Conservation (phyloP, 495 filamentous ascomycete genomes). For the Podospora comata region DNA sequence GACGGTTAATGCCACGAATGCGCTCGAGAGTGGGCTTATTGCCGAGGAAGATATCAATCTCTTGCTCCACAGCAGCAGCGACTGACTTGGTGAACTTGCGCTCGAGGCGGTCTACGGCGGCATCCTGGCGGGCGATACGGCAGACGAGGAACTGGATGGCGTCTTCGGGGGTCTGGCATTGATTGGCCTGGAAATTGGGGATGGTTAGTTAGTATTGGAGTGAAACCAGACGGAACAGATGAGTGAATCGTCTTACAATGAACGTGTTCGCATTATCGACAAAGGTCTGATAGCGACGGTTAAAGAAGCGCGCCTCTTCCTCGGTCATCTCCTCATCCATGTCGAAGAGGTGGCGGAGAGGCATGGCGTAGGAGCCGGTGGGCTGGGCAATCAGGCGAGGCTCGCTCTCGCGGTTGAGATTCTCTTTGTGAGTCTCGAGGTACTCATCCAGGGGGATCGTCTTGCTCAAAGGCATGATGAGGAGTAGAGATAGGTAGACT, state of each 20-base stretch:
- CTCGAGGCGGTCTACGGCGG: background rate
- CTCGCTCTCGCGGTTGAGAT: background rate
- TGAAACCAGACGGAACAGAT: background rate
- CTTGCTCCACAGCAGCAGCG: background rate
- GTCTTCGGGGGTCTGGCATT: background rate
- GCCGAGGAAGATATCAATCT: background rate
- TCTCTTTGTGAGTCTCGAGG: background rate
- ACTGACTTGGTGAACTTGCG: background rate
- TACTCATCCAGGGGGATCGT: background rate
- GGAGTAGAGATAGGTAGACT: background rate
- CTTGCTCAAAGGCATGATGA: background rate
- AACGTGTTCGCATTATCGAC: background rate
- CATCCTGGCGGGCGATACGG: background rate
- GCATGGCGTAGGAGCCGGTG: background rate
- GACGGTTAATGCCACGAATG: background rate
- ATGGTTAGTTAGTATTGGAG: background rate
- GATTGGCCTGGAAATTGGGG: background rate
- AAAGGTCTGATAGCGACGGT: background rate
- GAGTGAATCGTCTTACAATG: background rate
- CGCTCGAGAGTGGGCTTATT: background rate
- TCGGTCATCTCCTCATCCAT: background rate
- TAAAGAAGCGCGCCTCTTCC: background rate
- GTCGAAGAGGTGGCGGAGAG: background rate
- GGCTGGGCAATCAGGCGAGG: background rate
- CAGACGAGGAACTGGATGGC: background rate